Base-by-base conservation (phyloP, 179 eudicot genomes). In the Camellia oleifera region DNA sequence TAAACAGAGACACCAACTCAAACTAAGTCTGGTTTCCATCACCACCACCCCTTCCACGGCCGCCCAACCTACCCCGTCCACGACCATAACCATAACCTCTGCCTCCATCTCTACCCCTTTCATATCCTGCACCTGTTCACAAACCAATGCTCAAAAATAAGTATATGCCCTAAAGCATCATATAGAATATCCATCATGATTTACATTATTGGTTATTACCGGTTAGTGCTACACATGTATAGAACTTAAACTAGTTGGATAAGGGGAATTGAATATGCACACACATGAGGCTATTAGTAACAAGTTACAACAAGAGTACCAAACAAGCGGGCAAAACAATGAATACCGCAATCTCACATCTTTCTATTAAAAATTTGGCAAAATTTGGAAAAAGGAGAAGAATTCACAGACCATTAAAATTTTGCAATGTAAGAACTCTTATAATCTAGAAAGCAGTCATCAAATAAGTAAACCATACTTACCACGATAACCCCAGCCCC, bases 401-500 rank as follows among this genome's bases (percentile, higher is more conserved):
- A 6, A 5, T 44, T 69, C 10, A 1, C 5, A 67, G 73, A 69
- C 26, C 26, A 18, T 20, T 14, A 50, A 72, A 20, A 4, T 72
- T 48, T 18, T 18, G 14, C 40, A 50, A 53, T 12, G 7, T 44
- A 69, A 17, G 75, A 3, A 72, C 13, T 17, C 68, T 14, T 44
- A 10, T 2, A 50, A 71, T 3, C 40, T 50, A 50, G 75, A 71
- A 3, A 69, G 54, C 74, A 69, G 4, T 69, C 20, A 45, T 17
- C 10, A 14, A 18, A 17, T 13, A n/a, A 2, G 40, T 32, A 50
- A 52, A 50, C 2, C 14, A 50, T 10, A 77, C 69, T 65, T 65
- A 78, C 84, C 81, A 65, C 78, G 74, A 61, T 78, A 78, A 40
- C 75, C 81, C 84, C 84, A 64, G 73, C 78, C 81, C 65, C 84